Evolutionary conservation across 2,329 filamentous ascomycete genomes (phyloP).

Genomic region (Pyricularia grisea): DNA sequence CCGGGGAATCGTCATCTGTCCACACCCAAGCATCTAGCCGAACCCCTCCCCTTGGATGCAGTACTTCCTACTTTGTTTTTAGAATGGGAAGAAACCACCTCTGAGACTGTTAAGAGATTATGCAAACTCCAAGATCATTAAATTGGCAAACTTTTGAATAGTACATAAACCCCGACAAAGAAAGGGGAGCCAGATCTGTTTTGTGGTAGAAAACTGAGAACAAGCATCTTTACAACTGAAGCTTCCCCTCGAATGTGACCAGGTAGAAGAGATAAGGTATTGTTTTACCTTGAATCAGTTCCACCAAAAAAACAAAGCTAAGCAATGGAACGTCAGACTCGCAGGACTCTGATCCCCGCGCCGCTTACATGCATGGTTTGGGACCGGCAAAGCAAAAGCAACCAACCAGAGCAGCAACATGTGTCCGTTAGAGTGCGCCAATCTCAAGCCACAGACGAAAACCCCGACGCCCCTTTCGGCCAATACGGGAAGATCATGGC

Average conservation of each 20-base stretch:
- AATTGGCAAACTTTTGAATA: neutral
- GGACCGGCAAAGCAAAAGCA: neutral
- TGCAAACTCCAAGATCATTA: neutral
- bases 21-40: neutral
- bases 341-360: neutral
- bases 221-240: neutral
- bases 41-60: no score
- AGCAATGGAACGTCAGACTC: neutral
- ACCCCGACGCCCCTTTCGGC: neutral
- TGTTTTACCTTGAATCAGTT: neutral
- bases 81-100: neutral
- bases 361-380: neutral
- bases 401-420: neutral
- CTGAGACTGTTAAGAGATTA: neutral
- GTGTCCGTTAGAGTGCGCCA: neutral
- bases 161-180: neutral
- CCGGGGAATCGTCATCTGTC: neutral
- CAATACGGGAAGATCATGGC: neutral
- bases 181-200: neutral
- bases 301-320: neutral
- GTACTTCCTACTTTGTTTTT: neutral
- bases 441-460: neutral
- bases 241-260: neutral
- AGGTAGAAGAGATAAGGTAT: neutral
- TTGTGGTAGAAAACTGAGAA: neutral